These are phyloP conservation scores for Agrocybe pediades DNA, from an alignment of 768 basidiomycete genomes.

Conservation along the genomic window DNA sequence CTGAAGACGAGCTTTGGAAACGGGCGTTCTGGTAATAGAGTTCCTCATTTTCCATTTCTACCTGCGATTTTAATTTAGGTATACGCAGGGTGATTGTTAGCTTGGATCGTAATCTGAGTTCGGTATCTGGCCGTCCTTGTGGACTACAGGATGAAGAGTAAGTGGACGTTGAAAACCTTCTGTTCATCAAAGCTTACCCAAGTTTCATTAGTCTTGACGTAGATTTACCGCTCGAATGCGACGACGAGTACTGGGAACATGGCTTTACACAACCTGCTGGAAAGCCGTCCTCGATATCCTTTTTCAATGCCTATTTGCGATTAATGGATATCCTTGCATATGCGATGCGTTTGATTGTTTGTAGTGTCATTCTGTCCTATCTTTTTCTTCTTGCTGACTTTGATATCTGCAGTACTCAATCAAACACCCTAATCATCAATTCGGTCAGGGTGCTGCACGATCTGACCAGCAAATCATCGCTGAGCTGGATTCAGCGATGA, in stretches of 20 bases:
- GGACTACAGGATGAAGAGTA: constrained; percentile 77
- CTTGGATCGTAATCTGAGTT: constrained; percentile 32
- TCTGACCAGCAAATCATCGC: constrained; percentile 69
- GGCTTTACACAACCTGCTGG: constrained; percentile 65
- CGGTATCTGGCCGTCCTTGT: constrained; percentile 51
- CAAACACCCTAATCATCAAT: constrained; percentile 55
- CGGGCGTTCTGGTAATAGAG: constrained; percentile 56
- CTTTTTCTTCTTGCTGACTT: not conserved
- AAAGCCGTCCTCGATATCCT: constrained; percentile 55
- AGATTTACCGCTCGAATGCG: constrained; percentile 61
- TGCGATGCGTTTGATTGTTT: constrained; percentile 23
- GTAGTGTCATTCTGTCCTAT: not conserved
- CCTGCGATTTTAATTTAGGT: not conserved
- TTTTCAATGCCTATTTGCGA: constrained; percentile 56
- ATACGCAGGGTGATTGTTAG: constrained; percentile 47
- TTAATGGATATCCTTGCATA: constrained; percentile 64
- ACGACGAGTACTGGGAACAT: constrained; percentile 74
- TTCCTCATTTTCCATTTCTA: not conserved
- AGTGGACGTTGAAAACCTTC: not conserved
- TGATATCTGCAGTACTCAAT: constrained; percentile 38
- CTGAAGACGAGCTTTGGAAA: constrained; percentile 77
- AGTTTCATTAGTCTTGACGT: constrained; percentile 59
- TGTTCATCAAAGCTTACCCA: not conserved
- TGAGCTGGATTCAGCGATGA: constrained; percentile 75
- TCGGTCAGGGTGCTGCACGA: constrained; percentile 45